Evolutionary conservation across 306 rosid genomes (phyloP).

Genomic region (Potentilla sterilis): DNA sequence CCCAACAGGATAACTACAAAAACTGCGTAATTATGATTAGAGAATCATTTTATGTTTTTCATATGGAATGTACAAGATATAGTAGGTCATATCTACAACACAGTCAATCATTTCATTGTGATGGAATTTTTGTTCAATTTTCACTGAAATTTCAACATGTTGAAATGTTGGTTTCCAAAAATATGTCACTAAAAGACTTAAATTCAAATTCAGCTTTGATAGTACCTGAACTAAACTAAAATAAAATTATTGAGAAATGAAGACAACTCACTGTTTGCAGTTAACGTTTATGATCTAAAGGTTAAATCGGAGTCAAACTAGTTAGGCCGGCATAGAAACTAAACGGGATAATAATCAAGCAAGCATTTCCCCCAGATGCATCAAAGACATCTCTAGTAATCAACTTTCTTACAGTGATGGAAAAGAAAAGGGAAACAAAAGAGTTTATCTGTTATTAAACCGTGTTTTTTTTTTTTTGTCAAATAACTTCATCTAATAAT

Average conservation of each 20-base stretch:
- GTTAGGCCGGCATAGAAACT: not conserved
- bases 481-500: not conserved
- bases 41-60: not conserved
- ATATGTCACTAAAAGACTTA: not conserved
- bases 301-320: not conserved
- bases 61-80: not conserved
- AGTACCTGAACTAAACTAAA: not conserved
- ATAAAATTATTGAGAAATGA: not conserved
- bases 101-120: not conserved
- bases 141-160: not conserved
- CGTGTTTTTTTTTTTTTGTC: not conserved
- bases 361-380: not conserved
- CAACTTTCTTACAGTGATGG: not conserved
- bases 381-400: slow-evolving; percentile 1
- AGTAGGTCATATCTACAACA: not conserved
- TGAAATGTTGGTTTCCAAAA: not conserved
- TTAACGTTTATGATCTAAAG: not conserved
- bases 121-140: not conserved
- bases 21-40: not conserved
- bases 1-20: slow-evolving; percentile 20
- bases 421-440: not conserved
- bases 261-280: not conserved
- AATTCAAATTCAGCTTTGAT: not conserved
- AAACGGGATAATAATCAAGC: not conserved
- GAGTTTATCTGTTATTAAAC: not conserved